phyloP scores from a whole-genome alignment of 2,329 filamentous ascomycete species.

The Trichoderma sp. region DNA sequence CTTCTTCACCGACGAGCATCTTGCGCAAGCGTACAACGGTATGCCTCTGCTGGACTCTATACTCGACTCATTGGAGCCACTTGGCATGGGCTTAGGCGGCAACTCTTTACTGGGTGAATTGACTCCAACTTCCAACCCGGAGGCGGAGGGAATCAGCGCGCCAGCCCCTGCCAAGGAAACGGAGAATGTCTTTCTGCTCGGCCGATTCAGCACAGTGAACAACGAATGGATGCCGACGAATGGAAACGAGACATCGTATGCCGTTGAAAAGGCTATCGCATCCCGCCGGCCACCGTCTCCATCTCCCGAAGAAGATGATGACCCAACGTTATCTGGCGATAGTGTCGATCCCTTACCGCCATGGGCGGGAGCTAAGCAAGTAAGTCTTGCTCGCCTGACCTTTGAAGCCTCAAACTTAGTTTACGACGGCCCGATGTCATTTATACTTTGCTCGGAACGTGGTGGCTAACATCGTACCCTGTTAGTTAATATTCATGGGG shows the following conservation, averaged over 20 bases:
- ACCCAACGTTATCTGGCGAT: background rate
- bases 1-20: background rate
- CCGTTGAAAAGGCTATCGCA: background rate
- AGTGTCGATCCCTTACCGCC: background rate
- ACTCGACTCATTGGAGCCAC: background rate
- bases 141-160: background rate
- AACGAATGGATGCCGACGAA: background rate
- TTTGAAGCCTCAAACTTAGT: background rate
- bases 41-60: background rate
- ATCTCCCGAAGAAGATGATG: background rate
- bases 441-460: background rate
- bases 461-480: background rate
- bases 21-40: background rate
- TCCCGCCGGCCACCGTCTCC: background rate
- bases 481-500: background rate
- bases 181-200: background rate
- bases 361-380: constrained; percentile 8
- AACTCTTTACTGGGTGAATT: background rate
- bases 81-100: background rate
- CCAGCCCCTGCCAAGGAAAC: background rate
- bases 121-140: background rate
- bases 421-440: background rate
- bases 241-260: background rate
- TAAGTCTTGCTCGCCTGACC: background rate
- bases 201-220: background rate